A percentile compares a stretch with the other conserved stretches of the same genome.
Conservation (phyloP, 768 basidiomycete genomes). For the Leccinum incarnatum region DNA sequence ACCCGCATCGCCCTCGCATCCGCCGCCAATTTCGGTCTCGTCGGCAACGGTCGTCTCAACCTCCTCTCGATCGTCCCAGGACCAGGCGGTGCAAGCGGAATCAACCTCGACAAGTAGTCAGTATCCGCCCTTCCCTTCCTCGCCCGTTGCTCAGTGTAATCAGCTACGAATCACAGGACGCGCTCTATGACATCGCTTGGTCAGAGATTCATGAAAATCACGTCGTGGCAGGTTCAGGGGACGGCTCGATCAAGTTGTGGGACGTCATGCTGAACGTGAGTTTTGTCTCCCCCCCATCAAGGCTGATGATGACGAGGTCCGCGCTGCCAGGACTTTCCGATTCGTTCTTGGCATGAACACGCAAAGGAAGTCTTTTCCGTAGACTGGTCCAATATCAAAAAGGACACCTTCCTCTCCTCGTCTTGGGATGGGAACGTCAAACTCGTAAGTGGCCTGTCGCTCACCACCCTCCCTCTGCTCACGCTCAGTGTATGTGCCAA, state of each 20-base stretch:
- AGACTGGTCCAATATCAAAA: conserved; percentile 94
- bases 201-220: conserved; percentile 95
- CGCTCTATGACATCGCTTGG: conserved; percentile 90
- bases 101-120: conserved; percentile 69
- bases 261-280: conserved; percentile 82
- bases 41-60: conserved; percentile 92
- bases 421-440: conserved; percentile 94
- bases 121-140: conserved; percentile 27
- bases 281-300: neutral
- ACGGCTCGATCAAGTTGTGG: conserved; percentile 89
- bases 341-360: conserved; percentile 93
- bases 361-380: conserved; percentile 88
- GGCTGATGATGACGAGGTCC: conserved; percentile 31
- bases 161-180: conserved; percentile 89
- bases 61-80: conserved; percentile 52
- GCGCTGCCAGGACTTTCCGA: conserved; percentile 70
- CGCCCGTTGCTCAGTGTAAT: conserved; percentile 7
- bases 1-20: conserved; percentile 75
- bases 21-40: conserved; percentile 89
- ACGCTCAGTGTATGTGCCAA: conserved; percentile 28
- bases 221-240: conserved; percentile 82
- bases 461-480: too few species aligned
- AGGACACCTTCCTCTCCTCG: conserved; percentile 81
- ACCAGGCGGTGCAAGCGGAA: conserved; percentile 40
- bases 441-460: conserved; percentile 77